Percentiles rank a stretch among this genome's conserved stretches.
Conservation (phyloP, 2,329 filamentous ascomycete genomes). For the Diaporthe sp. region DNA sequence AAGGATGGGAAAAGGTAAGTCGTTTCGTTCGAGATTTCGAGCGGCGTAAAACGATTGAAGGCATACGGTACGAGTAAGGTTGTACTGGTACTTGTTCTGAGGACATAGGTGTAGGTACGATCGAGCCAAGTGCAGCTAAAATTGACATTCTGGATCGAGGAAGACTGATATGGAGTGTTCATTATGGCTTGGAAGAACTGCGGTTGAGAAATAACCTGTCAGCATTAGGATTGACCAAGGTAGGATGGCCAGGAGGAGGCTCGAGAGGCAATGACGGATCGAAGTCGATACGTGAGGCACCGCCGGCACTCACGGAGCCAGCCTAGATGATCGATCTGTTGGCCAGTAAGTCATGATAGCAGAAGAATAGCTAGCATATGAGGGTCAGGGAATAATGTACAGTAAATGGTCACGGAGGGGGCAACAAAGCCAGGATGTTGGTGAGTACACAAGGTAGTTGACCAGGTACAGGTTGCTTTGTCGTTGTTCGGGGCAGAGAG, state of each 20-base stretch:
- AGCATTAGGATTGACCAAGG: background rate
- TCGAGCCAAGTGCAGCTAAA: background rate
- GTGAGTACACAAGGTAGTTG: background rate
- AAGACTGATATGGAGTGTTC: rapidly evolving
- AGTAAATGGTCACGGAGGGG: no score
- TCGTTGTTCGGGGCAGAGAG: background rate
- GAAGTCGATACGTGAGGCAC: background rate
- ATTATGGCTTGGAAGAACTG: background rate
- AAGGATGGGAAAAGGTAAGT: background rate
- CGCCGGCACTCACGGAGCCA: background rate
- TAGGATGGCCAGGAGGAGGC: background rate
- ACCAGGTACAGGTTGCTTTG: background rate
- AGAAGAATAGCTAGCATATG: no score
- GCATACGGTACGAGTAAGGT: background rate
- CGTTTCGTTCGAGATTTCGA: background rate
- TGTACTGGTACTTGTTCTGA: background rate
- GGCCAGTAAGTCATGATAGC: no score
- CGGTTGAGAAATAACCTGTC: background rate
- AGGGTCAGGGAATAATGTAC: background rate
- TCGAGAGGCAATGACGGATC: no score
- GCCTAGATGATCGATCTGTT: background rate
- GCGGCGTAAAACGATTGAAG: background rate
- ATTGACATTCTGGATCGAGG: background rate
- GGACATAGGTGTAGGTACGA: background rate
- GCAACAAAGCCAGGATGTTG: background rate